Conservation (phyloP, 208 protist species). For the Trypanosoma brucei region DNA sequence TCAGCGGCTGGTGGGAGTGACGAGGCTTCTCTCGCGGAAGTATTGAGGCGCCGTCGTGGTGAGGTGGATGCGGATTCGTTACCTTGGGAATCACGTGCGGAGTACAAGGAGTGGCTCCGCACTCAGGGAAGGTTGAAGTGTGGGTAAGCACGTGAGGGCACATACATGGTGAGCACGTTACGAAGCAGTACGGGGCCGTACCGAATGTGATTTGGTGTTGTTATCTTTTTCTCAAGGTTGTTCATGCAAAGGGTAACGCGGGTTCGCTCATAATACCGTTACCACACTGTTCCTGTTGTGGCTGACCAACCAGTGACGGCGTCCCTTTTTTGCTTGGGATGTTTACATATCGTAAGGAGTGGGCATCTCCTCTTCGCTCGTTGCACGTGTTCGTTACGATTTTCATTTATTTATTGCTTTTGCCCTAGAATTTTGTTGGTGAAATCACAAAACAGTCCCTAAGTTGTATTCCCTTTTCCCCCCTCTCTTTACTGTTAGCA, state of each 20-base stretch:
- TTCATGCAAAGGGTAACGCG: no score
- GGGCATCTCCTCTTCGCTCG: neutral
- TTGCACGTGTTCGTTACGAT: neutral
- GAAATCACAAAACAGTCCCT: no score
- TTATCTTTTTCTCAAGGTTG: no score
- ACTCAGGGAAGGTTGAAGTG: conserved; percentile 36
- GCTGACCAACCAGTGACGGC: no score
- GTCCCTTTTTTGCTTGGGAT: no score
- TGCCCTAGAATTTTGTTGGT: neutral
- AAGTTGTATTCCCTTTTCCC: neutral
- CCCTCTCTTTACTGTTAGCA: neutral
- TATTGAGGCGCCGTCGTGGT: conserved; percentile 42
- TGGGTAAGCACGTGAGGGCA: neutral
- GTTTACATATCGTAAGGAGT: neutral
- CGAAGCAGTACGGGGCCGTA: no score
- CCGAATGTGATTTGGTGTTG: no score
- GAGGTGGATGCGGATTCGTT: conserved; percentile 46
- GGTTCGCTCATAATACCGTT: no score
- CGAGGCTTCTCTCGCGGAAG: conserved; percentile 24
- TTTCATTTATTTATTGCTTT: neutral
- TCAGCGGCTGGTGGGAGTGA: conserved; percentile 33
- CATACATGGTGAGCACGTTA: no score
- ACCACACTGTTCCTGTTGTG: no score
- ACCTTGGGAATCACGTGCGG: conserved; percentile 65
- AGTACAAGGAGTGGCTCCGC: conserved; percentile 66